These are phyloP conservation scores for Arthrocladium fulminans DNA, from an alignment of 2,329 filamentous ascomycete species.

Conservation along the genomic window DNA sequence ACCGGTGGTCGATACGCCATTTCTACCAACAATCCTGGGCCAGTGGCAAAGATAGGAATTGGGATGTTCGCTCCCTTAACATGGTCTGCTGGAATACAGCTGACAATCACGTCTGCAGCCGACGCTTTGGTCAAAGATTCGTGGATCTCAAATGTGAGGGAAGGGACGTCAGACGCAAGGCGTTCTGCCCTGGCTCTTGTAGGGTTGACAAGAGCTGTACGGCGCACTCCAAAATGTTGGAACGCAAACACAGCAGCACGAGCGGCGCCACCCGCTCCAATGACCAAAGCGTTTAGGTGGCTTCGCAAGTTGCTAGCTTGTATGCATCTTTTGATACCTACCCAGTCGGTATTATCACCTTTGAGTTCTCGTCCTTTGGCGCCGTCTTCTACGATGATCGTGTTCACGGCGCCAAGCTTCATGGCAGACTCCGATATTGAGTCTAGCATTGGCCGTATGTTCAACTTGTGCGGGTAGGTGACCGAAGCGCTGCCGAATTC, in stretches of 20 bases:
- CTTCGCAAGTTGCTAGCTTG: conserved; percentile 58
- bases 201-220: conserved; percentile 8
- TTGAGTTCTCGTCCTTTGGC: not conserved
- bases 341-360: conserved; percentile 75
- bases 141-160: no score
- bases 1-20: no score
- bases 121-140: no score
- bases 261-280: conserved; percentile 50
- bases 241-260: conserved; percentile 35
- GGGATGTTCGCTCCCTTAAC: no score
- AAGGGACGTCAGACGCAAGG: conserved; percentile 4
- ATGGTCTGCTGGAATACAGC: no score
- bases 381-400: conserved; percentile 9
- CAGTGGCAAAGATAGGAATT: no score
- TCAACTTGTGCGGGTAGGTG: conserved; percentile 29
- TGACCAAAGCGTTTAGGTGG: conserved; percentile 47
- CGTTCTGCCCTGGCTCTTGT: conserved; percentile 2
- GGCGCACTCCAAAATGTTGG: conserved; percentile 4
- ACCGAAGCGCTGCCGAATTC: conserved; percentile 77
- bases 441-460: conserved; percentile 11
- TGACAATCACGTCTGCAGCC: no score
- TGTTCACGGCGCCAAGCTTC: conserved; percentile 11
- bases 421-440: conserved; percentile 10
- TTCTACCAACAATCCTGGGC: no score
- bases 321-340: conserved; percentile 66